Base-by-base conservation (phyloP, 2,329 filamentous ascomycete genomes). In the Aspergillus felis region DNA sequence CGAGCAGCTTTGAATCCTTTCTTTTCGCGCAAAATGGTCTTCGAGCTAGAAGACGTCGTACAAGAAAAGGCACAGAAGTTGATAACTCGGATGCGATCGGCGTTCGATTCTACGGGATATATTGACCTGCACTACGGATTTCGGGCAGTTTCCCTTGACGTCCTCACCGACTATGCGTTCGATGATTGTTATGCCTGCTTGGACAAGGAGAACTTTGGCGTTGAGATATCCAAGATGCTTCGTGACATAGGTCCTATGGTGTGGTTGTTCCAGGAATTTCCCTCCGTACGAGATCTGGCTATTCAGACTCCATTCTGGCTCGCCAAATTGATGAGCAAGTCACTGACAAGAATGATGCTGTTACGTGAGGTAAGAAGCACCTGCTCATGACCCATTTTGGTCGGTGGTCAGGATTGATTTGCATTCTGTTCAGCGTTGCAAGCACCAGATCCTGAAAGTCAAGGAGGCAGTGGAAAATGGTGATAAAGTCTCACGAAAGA, bases 161-260 rank as follows among this genome's bases (percentile, higher is more conserved):
- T 71, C 10, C 64, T 71, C 28, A 68, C 65, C 35, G 60, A 72
- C 32, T 71, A 73, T 58, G 62, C 64, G 0, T 69, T 69, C 54
- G 57, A 64, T 50, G 55, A 63, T 24, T 61, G 53, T 9, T 69
- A 65, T 38, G 50, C 56, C 2, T 62, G 63, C 28, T 54, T 69
- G 22, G 57, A 61, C n/a, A 27, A 57, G 25, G 54, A 57, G 2
- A 58, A 64, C 46, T 66, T 68, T 57, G 66, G 63, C 0, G 53
- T 53, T 3, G 51, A 27, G 0, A 64, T 67, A 32, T 67, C 66
- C 35, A 55, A 61, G 17, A 59, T 66, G 58, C 57, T 66, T 7
- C 59, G 64, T 3, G 57, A 55, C 0, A 56, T 65, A 28, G 65
- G 60, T 7, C 63, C 64, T 6, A 57, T 58, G 2, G 51, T 63